Base-by-base conservation (phyloP, 108 stramenopile species). In the Nitzschia inconspicua region DNA sequence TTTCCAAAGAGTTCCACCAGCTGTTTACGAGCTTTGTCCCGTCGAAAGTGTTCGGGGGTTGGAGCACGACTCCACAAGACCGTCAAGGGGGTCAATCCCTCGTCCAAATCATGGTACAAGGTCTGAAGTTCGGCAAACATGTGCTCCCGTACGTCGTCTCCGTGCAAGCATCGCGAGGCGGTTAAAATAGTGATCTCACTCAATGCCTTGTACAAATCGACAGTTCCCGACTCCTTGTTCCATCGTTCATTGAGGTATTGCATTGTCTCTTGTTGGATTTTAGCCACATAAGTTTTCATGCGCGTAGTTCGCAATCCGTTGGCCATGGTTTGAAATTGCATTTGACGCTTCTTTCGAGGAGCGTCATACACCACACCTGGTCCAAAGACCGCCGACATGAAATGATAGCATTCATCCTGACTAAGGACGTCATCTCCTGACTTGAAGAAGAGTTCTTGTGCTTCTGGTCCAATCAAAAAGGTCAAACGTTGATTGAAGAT, bases 371-470 rank as follows among this genome's bases (percentile, higher is more conserved):
- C 97, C 46, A 96, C 81, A 46, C 79, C 89, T 3, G 80, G 71
- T 24, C 98, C 98, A 72, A 99, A 99, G 59, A 99, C 96, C 25
- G 97, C 93, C 61, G 82, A 92, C 94, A 98, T 99, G 78, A 98
- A 99, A 26, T 84, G 85, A 74, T 99, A 99, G 29, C 89, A 91
- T 65, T 95, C 96, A 49, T 93, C 77, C 75, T 98, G 99, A 49
- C 81, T 83, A 70, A 99, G 66, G 13, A 79, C 78, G 46, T 98
- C 96, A 61, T 99, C 98, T 39, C 56, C 61, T 18, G 85, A 83
- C 65, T 91, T 93, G 82, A 92, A 99, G 83, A 99, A 99, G 20
- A 96, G 78, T 22, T 83, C 84, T 70, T 95, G 95, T 1, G 95
- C 95, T 48, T 97, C 94, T 8, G 99, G 98, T 0, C 99, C 99